A percentile compares a stretch with the other conserved stretches of the same genome.
Evolutionary conservation across 2,329 filamentous ascomycete species (phyloP).

Genomic region (Trichothecium roseum): DNA sequence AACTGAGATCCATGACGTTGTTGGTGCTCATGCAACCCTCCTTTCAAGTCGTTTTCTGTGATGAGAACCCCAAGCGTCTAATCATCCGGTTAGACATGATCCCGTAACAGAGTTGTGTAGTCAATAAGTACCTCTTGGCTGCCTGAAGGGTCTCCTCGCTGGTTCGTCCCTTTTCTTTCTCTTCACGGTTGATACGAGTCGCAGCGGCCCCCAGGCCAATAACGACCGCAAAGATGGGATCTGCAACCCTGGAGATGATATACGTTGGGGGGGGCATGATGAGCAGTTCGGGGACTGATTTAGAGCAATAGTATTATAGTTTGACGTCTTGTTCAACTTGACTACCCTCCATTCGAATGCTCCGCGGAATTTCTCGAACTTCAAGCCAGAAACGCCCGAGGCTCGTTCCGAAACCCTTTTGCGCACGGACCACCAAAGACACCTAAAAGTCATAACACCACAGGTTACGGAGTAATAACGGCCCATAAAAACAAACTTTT

Average conservation of each 20-base stretch:
- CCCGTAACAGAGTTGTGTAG: neutral
- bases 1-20: neutral
- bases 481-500: no score
- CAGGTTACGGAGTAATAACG: no score
- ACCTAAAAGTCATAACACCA: no score
- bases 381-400: neutral
- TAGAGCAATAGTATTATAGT: no score
- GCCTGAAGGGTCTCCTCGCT: constrained; percentile 38
- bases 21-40: no score
- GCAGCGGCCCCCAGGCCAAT: constrained; percentile 46
- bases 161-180: constrained; percentile 45
- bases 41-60: no score
- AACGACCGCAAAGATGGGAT: constrained; percentile 47
- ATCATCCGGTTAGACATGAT: neutral
- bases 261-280: constrained; percentile 44
- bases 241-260: constrained; percentile 48
- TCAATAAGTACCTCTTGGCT: constrained; percentile 27
- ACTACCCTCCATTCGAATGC: no score
- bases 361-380: no score
- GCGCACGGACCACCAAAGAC: no score
- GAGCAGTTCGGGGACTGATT: neutral
- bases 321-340: no score
- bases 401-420: no score
- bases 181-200: constrained; percentile 49
- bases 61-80: constrained; percentile 19